Evolutionary conservation across 305 asterid genomes (phyloP), one percentile per base, ranked within the genome.

Genomic region (Fraxinus angustifolia): DNA sequence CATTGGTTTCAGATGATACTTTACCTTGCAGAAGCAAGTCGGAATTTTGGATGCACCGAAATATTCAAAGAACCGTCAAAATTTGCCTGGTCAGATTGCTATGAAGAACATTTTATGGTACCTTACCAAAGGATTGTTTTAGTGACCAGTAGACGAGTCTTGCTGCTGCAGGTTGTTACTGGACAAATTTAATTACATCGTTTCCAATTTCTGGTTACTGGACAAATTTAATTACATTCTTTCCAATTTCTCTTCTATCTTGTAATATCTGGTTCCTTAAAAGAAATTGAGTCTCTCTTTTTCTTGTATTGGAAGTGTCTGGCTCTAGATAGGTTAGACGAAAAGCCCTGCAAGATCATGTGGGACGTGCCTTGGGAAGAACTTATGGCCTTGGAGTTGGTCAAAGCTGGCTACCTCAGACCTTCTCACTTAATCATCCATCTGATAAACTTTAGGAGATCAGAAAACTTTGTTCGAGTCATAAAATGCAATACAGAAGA

Each of bases 361-460:
- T 96, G 99, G 99, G 98, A 94, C 86, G 98, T 94, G 73, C 91
- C 94, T 16, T 96, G 99, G 99, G 96, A 90, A 86, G 95, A 94
- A 74, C 86, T 96, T 76, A 82, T 96, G 93, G 82, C 98, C 73
- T 91, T 96, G 75, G 99, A 96, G 83, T 84, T 94, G 90, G 99
- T 98, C 77, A 96, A 93, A 94, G 97, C 97, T 86, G 97, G 97
- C 68, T 88, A 84, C 81, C 83, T 88, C 53, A 85, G 50, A 84
- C 94, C 98, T 74, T 90, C 97, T 79, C 99, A 96, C 87, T 86
- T 96, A 76, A 90, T 96, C 82, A 88, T 96, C 88, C 99, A 96
- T 88, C 88, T 94, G 81, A 93, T 92, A 87, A 90, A 75, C 77
- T 96, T 96, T 78, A 86, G 65, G 79, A 90, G 98, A 85, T 91